Evolutionary conservation across 2,329 filamentous ascomycete genomes (phyloP).

Genomic region (Beauveria varroae): DNA sequence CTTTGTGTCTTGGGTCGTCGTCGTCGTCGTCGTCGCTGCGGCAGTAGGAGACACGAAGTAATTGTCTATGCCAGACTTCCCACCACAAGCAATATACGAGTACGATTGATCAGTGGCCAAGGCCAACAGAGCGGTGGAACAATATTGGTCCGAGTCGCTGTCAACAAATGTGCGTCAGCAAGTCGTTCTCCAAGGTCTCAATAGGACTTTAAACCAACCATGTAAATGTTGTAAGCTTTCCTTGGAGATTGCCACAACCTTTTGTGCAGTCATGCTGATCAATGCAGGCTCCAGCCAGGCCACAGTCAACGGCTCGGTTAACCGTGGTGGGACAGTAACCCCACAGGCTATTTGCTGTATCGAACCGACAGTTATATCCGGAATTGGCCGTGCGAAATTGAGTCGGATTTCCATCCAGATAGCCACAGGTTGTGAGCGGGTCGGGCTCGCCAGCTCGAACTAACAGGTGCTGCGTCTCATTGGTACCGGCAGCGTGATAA

Average conservation of each 20-base stretch:
- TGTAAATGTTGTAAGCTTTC: constrained; percentile 25
- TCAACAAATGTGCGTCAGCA: neutral
- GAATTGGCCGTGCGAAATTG: neutral
- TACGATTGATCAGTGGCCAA: constrained; percentile 26
- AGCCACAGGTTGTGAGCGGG: constrained; percentile 11
- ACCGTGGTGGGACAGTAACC: constrained; percentile 7
- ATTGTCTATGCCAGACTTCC: constrained; percentile 18
- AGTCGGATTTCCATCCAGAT: neutral
- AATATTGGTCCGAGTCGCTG: constrained; percentile 18
- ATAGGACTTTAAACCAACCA: constrained; percentile 21
- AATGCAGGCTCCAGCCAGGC: constrained; percentile 4
- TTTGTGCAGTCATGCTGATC: neutral
- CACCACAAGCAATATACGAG: constrained; percentile 28
- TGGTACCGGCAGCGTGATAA: neutral
- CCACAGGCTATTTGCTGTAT: constrained; percentile 4
- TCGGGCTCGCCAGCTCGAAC: neutral
- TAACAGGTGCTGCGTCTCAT: neutral
- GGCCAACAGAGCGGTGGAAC: constrained; percentile 27
- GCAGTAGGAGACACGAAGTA: constrained; percentile 16
- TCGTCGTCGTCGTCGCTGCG: neutral
- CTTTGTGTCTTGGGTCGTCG: constrained; percentile 11
- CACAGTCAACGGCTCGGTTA: constrained; percentile 1
- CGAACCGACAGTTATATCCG: constrained; percentile 7
- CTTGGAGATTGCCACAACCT: constrained; percentile 23
- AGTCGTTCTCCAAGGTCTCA: constrained; percentile 2